phyloP scores from a whole-genome alignment of 1,139 yeast species.

The Chernovozyma aurita region DNA sequence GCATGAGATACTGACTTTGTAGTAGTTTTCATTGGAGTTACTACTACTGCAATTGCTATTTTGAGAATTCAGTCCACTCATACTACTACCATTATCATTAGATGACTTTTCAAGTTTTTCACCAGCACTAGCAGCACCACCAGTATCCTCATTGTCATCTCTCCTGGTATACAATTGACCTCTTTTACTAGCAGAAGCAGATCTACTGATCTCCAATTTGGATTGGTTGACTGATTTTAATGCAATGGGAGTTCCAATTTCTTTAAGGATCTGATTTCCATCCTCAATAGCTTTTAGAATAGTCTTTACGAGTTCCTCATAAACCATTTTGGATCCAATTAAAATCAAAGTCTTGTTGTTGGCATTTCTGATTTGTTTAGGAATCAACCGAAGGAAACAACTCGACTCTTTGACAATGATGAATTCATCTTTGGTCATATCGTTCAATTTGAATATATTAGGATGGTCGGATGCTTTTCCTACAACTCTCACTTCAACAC shows the following conservation, averaged over 20 bases:
- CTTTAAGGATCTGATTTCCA: constrained; percentile 9
- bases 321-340: constrained; percentile 12
- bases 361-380: constrained; percentile 13
- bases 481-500: constrained; percentile 37
- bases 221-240: background rate
- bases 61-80: no score
- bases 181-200: constrained; percentile 8
- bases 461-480: constrained; percentile 32
- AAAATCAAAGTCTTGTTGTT: constrained; percentile 10
- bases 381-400: constrained; percentile 19
- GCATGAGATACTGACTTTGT: background rate
- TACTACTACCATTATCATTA: no score
- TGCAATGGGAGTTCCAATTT: constrained; percentile 11
- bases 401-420: constrained; percentile 21
- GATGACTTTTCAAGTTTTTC: no score
- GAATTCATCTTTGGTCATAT: constrained; percentile 14
- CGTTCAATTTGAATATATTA: constrained; percentile 4
- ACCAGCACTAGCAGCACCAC: no score
- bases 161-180: constrained; percentile 13
- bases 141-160: no score
- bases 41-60: no score
- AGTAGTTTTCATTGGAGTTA: background rate
- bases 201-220: background rate
- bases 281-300: constrained; percentile 13
- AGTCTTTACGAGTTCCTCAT: constrained; percentile 12